Conservation (phyloP, 2,329 filamentous ascomycete species). For the Chaetomium sp. region DNA sequence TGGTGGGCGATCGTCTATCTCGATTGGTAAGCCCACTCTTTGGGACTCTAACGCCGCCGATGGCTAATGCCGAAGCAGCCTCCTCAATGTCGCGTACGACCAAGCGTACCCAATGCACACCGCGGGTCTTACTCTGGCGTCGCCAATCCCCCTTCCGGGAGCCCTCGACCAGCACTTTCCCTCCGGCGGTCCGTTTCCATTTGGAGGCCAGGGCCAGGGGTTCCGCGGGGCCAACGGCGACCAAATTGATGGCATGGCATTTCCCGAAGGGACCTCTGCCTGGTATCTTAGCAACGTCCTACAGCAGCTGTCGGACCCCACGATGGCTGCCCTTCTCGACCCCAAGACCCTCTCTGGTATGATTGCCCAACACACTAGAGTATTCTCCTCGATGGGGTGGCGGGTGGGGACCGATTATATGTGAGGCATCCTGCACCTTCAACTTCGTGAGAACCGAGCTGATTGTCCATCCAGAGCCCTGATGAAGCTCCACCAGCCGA, state of each 20-base stretch:
- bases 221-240: slow-evolving; percentile 32
- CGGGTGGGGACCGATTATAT: slow-evolving; percentile 37
- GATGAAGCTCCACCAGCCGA: slow-evolving; percentile 38
- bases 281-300: slow-evolving; percentile 35
- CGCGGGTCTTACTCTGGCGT: slow-evolving; percentile 23
- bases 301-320: slow-evolving; percentile 30
- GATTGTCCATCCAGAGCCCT: slow-evolving; percentile 31
- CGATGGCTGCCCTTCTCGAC: slow-evolving; percentile 15
- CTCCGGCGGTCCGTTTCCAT: slow-evolving; percentile 24
- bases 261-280: slow-evolving; percentile 38
- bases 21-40: slow-evolving; percentile 34
- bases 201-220: slow-evolving; percentile 20
- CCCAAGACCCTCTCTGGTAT: slow-evolving; percentile 30
- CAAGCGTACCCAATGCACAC: slow-evolving; percentile 35
- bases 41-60: too few relatives aligned
- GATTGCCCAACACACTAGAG: slow-evolving; percentile 32
- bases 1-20: slow-evolving; percentile 40
- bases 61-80: slow-evolving; percentile 27
- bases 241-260: slow-evolving; percentile 35
- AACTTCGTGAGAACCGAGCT: neutral
- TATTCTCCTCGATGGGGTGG: slow-evolving; percentile 33
- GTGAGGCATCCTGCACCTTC: slow-evolving; percentile 28
- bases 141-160: slow-evolving; percentile 36
- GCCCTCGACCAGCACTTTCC: slow-evolving; percentile 34
- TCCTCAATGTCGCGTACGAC: slow-evolving; percentile 37